Base-by-base conservation (phyloP, 2,329 filamentous ascomycete genomes). In the Ambrosiella cleistominuta region DNA sequence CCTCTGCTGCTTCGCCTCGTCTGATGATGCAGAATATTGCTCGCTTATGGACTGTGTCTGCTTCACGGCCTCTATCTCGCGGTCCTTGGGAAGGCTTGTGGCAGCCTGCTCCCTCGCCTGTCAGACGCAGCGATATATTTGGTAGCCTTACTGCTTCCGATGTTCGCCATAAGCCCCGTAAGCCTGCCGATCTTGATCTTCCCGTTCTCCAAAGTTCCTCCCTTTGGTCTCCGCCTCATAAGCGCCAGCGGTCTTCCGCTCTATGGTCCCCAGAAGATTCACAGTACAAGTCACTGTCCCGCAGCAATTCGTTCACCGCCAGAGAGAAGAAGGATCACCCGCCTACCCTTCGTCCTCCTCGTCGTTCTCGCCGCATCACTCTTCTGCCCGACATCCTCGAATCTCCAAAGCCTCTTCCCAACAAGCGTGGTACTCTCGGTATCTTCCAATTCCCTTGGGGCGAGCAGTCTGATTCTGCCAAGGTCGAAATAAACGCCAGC, bases 391-490 rank as follows among this genome's bases (percentile, higher is more conserved):
- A 83, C 65, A 83, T 83, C 61, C 65, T 81, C 39, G 81, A 83
- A 65, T 81, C 74, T 62, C 81, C 81, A 3, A 69, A 77, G 64
- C 80, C 79, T 40, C 69, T 83, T 3, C 74, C 75, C 3, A 71
- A 81, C 65, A 79, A 77, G 67, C 72, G 75, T 47, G 78, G 74
- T 11, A 82, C 79, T 9, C 71, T 83, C 15, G 81, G 80, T 4
- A 78, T 83, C 63, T 84, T 82, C 69, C 78, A 81, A 63, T 83
- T 83, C 62, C 79, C 81, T 1, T 83, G 79, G 78, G 81, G 81
- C 12, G 80, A 83, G 68, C 76, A 69, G 63, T 83, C 80, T 17
- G 79, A 82, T 66, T 73, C 72, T 57, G 75, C 75, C 8, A 75
- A 68, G 36, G 66, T 75, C 57, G 71, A 71, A 62, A 66, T 68